Evolutionary conservation across 768 basidiomycete genomes (phyloP).

Genomic region (Dictyophora rubrovolvata): DNA sequence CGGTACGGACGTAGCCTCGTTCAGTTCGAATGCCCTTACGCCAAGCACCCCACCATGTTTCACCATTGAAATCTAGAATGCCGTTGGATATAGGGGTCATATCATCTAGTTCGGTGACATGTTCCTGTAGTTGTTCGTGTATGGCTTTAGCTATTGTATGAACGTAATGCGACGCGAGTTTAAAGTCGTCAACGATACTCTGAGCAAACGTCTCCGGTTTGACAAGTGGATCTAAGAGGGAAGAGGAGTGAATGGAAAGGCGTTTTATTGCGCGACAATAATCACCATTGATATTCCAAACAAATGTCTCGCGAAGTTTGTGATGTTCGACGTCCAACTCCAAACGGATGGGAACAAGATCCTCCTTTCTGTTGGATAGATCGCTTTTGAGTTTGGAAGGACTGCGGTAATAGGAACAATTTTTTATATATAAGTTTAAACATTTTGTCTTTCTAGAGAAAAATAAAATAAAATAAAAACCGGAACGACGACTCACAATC

Average conservation of each 20-base stretch:
- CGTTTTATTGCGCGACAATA: slow-evolving; percentile 4
- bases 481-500: slow-evolving; percentile 48
- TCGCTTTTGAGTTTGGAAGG: slow-evolving; percentile 49
- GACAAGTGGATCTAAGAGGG: slow-evolving; percentile 64
- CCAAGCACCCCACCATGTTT: slow-evolving; percentile 66
- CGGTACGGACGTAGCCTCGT: slow-evolving; percentile 24
- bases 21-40: slow-evolving; percentile 41
- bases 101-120: background rate
- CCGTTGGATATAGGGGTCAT: slow-evolving; percentile 35
- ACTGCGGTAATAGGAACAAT: slow-evolving; percentile 30
- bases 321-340: slow-evolving; percentile 94
- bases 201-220: slow-evolving; percentile 88
- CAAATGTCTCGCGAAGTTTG: slow-evolving; percentile 90
- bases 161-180: slow-evolving; percentile 56
- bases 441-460: background rate
- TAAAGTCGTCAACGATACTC: slow-evolving; percentile 85
- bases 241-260: background rate
- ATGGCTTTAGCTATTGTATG: slow-evolving; percentile 68
- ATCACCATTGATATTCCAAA: slow-evolving; percentile 95
- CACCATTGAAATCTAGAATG: slow-evolving; percentile 36
- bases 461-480: slow-evolving; percentile 6
- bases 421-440: no score
- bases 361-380: slow-evolving; percentile 57
- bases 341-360: slow-evolving; percentile 88
- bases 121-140: slow-evolving; percentile 60